A percentile compares a stretch with the other conserved stretches of the same genome.
Conservation (phyloP, 768 basidiomycete species). For the Pholiota microspora region DNA sequence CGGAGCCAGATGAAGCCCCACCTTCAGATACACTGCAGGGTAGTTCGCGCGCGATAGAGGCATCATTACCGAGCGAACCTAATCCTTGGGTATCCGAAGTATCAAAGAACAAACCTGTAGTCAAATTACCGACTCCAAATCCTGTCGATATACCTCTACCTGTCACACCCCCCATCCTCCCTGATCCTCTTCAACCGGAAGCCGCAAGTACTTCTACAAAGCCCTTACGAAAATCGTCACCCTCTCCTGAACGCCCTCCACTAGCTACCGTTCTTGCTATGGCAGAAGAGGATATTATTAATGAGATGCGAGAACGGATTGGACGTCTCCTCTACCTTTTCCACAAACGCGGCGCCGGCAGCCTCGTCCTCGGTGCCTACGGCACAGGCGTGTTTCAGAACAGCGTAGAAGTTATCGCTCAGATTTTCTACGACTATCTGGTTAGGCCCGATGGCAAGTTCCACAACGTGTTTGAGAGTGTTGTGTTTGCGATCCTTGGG, state of each 20-base stretch:
- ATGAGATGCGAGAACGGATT: conserved; percentile 69
- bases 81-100: background rate
- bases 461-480: conserved; percentile 51
- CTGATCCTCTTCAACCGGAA: background rate
- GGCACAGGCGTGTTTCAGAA: conserved; percentile 81
- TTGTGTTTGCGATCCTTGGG: conserved; percentile 62
- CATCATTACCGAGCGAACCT: background rate
- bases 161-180: background rate
- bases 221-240: too few species aligned
- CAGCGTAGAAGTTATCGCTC: conserved; percentile 53
- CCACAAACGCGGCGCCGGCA: conserved; percentile 54
- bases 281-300: conserved; percentile 38
- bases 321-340: conserved; percentile 63
- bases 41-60: too few species aligned
- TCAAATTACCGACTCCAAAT: background rate
- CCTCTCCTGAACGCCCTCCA: background rate
- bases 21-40: too few species aligned
- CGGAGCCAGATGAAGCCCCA: background rate
- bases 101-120: background rate
- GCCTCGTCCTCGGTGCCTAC: conserved; percentile 71
- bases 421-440: conserved; percentile 64
- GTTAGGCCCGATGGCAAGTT: conserved; percentile 50
- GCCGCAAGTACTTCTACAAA: too few species aligned
- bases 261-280: conserved; percentile 8
- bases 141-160: conserved; percentile 1